A percentile compares a stretch with the other conserved stretches of the same genome.
Conservation (phyloP, 2,329 filamentous ascomycete genomes). For the Alternaria gansuensis region DNA sequence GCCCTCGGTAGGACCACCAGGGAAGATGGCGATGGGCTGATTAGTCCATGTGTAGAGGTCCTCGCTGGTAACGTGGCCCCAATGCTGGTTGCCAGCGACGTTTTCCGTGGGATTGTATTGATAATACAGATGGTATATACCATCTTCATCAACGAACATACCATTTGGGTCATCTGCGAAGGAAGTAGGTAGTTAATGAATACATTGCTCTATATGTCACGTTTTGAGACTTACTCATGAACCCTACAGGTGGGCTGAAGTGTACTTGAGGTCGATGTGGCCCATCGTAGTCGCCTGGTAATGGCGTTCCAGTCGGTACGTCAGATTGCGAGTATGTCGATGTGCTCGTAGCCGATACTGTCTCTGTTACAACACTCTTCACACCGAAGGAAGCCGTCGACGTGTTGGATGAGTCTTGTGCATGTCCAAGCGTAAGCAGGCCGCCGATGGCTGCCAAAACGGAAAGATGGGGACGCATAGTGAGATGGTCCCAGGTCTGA, state of each 20-base stretch:
- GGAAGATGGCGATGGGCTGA: conserved; percentile 69
- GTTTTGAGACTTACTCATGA: conserved; percentile 52
- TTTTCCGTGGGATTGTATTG: conserved; percentile 65
- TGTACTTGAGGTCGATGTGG: conserved; percentile 63
- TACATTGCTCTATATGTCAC: neutral
- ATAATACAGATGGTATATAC: conserved; percentile 71
- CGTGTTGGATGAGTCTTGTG: conserved; percentile 5
- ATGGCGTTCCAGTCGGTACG: conserved; percentile 46
- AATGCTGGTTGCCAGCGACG: conserved; percentile 68
- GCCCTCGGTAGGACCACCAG: conserved; percentile 63
- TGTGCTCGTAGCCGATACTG: neutral
- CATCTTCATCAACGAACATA: conserved; percentile 66
- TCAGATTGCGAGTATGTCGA: conserved; percentile 38
- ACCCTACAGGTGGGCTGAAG: conserved; percentile 62
- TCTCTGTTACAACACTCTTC: neutral
- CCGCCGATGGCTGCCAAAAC: conserved; percentile 4
- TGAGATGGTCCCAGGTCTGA: neutral
- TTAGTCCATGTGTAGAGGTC: conserved; percentile 73
- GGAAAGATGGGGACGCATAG: conserved; percentile 12
- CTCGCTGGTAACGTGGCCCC: conserved; percentile 70
- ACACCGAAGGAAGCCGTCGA: neutral
- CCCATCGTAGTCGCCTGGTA: conserved; percentile 55
- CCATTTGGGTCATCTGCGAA: conserved; percentile 67
- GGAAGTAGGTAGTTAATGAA: neutral
- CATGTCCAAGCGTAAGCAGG: conserved; percentile 6